phyloP scores from a whole-genome alignment of 2,329 filamentous ascomycete genomes.

The Ophiosphaerella herpotricha region DNA sequence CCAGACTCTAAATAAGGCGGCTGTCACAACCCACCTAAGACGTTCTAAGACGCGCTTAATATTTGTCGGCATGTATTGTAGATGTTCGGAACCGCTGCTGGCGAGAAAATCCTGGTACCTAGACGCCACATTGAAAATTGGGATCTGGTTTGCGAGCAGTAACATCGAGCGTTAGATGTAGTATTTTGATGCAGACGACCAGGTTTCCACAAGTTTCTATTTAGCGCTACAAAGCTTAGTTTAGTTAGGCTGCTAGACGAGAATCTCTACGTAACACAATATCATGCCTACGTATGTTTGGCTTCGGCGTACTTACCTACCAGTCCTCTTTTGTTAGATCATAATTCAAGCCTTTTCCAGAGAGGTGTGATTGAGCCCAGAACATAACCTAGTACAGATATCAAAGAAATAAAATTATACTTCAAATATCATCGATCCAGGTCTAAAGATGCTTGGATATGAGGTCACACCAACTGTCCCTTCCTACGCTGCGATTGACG shows the following conservation, averaged over 20 bases:
- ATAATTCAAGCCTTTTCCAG: neutral
- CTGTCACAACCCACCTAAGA: too few species aligned
- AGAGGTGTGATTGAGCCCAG: neutral
- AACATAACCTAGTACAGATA: neutral
- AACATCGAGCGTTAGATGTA: slow-evolving; percentile 7
- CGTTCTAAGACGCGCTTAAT: too few species aligned
- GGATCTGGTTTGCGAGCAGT: slow-evolving; percentile 25
- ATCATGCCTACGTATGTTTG: neutral
- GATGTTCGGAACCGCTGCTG: neutral
- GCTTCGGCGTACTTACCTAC: neutral
- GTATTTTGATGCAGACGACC: slow-evolving; percentile 4
- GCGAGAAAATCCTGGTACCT: slow-evolving; percentile 21
- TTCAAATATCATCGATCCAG: slow-evolving; percentile 1
- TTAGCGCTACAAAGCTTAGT: neutral
- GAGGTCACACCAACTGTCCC: slow-evolving; percentile 15
- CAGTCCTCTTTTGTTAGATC: neutral
- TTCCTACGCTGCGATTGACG: slow-evolving; percentile 12
- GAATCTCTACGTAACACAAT: too few species aligned
- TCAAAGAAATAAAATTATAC: slow-evolving; percentile 4
- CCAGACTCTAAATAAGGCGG: too few species aligned
- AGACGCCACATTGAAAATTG: slow-evolving; percentile 9
- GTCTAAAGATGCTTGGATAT: slow-evolving; percentile 1
- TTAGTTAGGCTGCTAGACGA: slow-evolving; percentile 6
- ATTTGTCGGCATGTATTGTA: too few species aligned
- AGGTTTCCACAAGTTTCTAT: slow-evolving; percentile 1